These are phyloP conservation scores for Yarrowia sp. DNA, from an alignment of 805 yeast species.

Conservation along the genomic window DNA sequence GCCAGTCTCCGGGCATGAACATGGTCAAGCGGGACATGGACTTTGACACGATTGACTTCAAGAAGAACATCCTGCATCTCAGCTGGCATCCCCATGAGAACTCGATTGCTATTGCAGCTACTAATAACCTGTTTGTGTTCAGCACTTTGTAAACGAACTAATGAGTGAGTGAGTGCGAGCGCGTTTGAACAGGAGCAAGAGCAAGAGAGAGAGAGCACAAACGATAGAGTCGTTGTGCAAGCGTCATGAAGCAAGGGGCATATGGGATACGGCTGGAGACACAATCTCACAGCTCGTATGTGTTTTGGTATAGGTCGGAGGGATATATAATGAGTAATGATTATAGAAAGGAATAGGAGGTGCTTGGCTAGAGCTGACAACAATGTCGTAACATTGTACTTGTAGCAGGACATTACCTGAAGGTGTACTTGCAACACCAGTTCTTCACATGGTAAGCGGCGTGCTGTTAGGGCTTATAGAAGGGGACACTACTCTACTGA, in stretches of 20 bases:
- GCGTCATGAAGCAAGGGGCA: not conserved
- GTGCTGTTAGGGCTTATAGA: too few species aligned
- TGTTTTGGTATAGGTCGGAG: slow-evolving; percentile 1
- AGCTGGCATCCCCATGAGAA: slow-evolving; percentile 99
- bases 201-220: not conserved
- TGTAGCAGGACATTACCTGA: too few species aligned
- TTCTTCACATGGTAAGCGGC: too few species aligned
- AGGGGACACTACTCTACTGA: too few species aligned
- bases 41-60: slow-evolving; percentile 81
- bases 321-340: slow-evolving; percentile 19
- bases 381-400: too few species aligned
- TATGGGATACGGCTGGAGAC: not conserved
- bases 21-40: slow-evolving; percentile 63
- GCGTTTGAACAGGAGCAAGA: not conserved
- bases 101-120: slow-evolving; percentile 96
- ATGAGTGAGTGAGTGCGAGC: not conserved
- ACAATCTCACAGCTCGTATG: not conserved
- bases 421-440: too few species aligned
- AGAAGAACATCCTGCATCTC: slow-evolving; percentile 87
- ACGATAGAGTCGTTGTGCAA: not conserved
- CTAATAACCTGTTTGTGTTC: slow-evolving; percentile 64
- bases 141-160: slow-evolving; percentile 33
- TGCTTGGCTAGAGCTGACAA: not conserved
- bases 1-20: slow-evolving; percentile 37
- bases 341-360: not conserved